phyloP scores from a whole-genome alignment of 345 rosid genomes.

The Luvunga scandens region DNA sequence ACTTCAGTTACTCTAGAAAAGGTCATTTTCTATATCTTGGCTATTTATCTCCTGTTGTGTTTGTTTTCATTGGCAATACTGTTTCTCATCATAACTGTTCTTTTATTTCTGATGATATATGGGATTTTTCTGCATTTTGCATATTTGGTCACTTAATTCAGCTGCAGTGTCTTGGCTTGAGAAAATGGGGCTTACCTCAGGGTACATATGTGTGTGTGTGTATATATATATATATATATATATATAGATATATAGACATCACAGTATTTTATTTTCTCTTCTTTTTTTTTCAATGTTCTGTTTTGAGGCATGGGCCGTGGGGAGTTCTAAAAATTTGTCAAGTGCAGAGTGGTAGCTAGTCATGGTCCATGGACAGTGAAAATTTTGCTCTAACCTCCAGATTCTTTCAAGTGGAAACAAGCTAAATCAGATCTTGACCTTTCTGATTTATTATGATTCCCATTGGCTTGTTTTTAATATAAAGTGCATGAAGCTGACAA shows the following conservation, averaged over 20 bases:
- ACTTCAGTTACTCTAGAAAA: constrained; percentile 65
- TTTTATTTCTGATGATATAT: background rate
- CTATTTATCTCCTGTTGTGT: background rate
- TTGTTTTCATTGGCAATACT: background rate
- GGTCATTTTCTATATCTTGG: constrained; percentile 42
- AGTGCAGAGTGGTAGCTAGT: background rate
- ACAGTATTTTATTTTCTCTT: too few species aligned
- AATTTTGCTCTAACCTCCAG: background rate
- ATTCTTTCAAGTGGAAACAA: background rate
- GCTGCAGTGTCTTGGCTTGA: background rate
- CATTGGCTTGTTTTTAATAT: background rate
- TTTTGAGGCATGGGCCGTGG: background rate
- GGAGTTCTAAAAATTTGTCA: background rate
- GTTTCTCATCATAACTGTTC: background rate
- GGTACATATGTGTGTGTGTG: background rate
- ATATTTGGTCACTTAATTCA: background rate
- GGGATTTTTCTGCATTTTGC: background rate
- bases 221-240: too few species aligned
- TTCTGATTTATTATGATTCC: background rate
- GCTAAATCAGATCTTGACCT: background rate
- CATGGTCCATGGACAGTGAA: background rate
- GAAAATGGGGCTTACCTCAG: background rate
- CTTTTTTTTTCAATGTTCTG: too few species aligned
- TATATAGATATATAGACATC: too few species aligned
- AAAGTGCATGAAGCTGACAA: background rate